Base-by-base conservation (phyloP, 768 basidiomycete species). In the Leccinum ochraceum region DNA sequence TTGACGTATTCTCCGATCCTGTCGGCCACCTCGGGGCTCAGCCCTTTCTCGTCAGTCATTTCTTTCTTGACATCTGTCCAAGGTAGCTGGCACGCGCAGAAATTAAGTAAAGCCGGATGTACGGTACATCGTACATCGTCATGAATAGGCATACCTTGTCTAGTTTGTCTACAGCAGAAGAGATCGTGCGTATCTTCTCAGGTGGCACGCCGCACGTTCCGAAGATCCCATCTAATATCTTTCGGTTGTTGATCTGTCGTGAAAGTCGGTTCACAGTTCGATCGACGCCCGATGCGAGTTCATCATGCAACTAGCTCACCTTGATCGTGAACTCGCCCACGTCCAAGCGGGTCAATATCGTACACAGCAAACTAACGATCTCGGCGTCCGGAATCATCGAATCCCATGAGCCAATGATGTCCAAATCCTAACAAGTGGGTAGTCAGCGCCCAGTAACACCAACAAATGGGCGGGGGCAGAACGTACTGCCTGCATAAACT, bases 301-400 rank as follows among this genome's bases (percentile, higher is more conserved):
- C 16, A 30, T 10, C 6, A 3, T 5, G 46, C 20, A 9, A 32
- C 13, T 13, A n/a, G 53, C 73, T 46, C 56, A 90, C 92, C 83
- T 98, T 98, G 80, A 99, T 78, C 2, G 90, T 94, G 71, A 92
- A 99, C 42, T 97, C 95, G 49, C 95, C 95, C 20, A 99, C 88
- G 56, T 97, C 93, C 10, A 99, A 81, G 58, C 82, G 85, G 0
- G 86, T 83, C 55, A 98, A 77, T 32, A 95, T 83, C 7, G 94
- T 93, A 68, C 89, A 92, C 1, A 93, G 67, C 60, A 98, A 74
- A 63, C 87, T 87, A 63, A 98, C 81, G 28, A 97, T 73, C 73
- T 99, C 97, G 1, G 93, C 92, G 70, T 98, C 97, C 9, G 97
- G 92, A 57, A 99, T 92, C 97, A 99, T 99, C 4, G 93, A 77